Percentiles rank a stretch among this genome's conserved stretches.
Evolutionary conservation across 345 rosid genomes (phyloP).

Genomic region (Eucalyptus tenuipes): DNA sequence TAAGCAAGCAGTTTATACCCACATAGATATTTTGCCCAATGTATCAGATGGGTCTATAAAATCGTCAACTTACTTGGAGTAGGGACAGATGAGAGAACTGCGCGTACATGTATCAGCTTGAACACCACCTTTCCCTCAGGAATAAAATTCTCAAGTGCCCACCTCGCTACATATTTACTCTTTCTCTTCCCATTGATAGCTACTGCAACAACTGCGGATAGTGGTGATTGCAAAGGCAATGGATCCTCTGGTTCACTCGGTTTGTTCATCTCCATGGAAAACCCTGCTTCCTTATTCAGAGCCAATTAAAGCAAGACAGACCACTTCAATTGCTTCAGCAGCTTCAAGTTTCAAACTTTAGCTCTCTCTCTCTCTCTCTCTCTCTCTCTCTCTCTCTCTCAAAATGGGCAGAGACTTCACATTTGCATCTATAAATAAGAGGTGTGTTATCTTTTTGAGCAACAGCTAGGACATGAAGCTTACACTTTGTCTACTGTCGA

Average conservation of each 20-base stretch:
- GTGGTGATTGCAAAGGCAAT: conserved; percentile 20
- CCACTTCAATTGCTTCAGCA: not conserved
- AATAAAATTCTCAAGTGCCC: conserved; percentile 10
- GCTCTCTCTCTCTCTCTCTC: not conserved
- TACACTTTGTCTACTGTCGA: not conserved
- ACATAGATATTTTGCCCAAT: not conserved
- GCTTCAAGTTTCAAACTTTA: not conserved
- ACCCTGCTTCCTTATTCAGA: not conserved
- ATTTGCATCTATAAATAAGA: not conserved
- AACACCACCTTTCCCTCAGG: conserved; percentile 38
- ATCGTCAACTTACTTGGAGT: conserved; percentile 58
- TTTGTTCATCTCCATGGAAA: conserved; percentile 17
- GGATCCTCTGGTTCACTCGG: conserved; percentile 5
- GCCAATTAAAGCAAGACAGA: not conserved
- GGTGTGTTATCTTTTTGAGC: not conserved
- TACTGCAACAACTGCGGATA: conserved; percentile 32
- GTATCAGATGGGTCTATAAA: not conserved
- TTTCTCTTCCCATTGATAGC: conserved; percentile 61
- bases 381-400: not conserved
- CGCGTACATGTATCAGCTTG: conserved; percentile 57
- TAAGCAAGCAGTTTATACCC: not conserved
- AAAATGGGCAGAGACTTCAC: not conserved
- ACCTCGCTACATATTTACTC: conserved; percentile 20
- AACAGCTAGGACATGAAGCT: not conserved
- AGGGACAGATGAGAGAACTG: conserved; percentile 47